Evolutionary conservation across 164 flowering plant genomes (phyloP), one percentile per base, ranked within the genome.

Genomic region (Chimonanthus praecox): DNA sequence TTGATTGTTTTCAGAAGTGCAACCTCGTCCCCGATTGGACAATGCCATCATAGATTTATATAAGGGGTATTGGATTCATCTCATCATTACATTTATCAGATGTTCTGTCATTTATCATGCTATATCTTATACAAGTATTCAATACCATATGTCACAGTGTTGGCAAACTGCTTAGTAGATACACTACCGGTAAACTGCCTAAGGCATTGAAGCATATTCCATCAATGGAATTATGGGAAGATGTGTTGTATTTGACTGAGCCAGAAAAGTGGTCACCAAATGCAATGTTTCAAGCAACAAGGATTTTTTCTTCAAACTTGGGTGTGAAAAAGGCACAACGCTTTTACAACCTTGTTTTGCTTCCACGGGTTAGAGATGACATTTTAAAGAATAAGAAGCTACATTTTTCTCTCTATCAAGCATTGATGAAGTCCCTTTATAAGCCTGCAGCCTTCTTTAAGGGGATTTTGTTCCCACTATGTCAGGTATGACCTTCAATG

Each of bases 181-280:
- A 90, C 70, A 92, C 97, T 8, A 79, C 86, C 15, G 99, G 98
- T n/a, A 92, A 90, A 80, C 69, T 95, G 66, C 98, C 98, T 18
- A 90, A 92, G 80, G 94, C 92, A 54, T 86, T 95, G 73, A 93
- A 90, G 70, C 92, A 84, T 78, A 87, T 95, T 67, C 90, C 99
- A 20, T 74, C 93, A 5, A 46, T 83, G 69, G 83, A 82, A 61
- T 63, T 48, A 66, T 93, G 99, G 99, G 99, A 90, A 80, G 91
- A 94, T 66, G 83, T 89, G 62, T 75, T 95, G 64, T 87, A 92
- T 81, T 77, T 95, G 64, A 95, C 97, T 69, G 95, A 95, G 78
- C 99, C 99, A 47, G 97, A 92, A 76, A 92, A 94, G 44, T 95
- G 99, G 99, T 89, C 99, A 15, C 90, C 99, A 9, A 89, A 88